phyloP scores from a whole-genome alignment of 2,329 filamentous ascomycete genomes.

The Paecilomyces sp. region DNA sequence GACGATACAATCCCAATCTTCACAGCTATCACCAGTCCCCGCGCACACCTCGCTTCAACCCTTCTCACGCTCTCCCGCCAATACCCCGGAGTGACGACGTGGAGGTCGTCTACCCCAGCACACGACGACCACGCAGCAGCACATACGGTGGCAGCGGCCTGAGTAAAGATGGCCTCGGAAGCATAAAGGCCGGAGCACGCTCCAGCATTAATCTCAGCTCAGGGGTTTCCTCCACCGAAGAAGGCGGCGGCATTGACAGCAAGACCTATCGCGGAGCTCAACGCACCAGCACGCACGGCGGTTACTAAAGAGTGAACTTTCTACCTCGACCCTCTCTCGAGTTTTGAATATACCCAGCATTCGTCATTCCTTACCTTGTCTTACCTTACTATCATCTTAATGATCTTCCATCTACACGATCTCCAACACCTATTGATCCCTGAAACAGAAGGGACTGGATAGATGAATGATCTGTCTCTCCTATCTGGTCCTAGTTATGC shows the following conservation, averaged over 20 bases:
- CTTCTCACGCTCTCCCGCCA: constrained; percentile 13
- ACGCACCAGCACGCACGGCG: constrained; percentile 19
- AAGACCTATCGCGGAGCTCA: constrained; percentile 24
- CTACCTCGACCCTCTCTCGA: not conserved
- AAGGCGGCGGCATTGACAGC: constrained; percentile 10
- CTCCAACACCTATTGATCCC: too few species aligned
- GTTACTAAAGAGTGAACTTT: not conserved
- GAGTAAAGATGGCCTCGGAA: constrained; percentile 14
- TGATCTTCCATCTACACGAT: too few species aligned
- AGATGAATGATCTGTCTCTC: too few species aligned
- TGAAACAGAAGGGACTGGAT: too few species aligned
- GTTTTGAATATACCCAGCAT: not conserved
- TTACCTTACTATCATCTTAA: too few species aligned
- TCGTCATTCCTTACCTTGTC: not conserved
- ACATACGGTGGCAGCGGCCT: constrained; percentile 18
- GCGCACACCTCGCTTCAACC: constrained; percentile 8
- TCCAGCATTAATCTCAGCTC: constrained; percentile 18
- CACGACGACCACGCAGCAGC: constrained; percentile 25
- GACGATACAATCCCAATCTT: constrained; percentile 9
- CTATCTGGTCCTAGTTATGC: not conserved
- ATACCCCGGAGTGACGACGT: constrained; percentile 23
- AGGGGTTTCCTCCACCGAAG: constrained; percentile 4
- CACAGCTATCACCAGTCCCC: constrained; percentile 11
- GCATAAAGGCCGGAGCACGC: constrained; percentile 21
- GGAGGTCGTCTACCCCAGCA: constrained; percentile 27